A percentile compares a stretch with the other conserved stretches of the same genome.
Evolutionary conservation across 1,139 yeast species (phyloP).

Genomic region (Geotrichum reessii): DNA sequence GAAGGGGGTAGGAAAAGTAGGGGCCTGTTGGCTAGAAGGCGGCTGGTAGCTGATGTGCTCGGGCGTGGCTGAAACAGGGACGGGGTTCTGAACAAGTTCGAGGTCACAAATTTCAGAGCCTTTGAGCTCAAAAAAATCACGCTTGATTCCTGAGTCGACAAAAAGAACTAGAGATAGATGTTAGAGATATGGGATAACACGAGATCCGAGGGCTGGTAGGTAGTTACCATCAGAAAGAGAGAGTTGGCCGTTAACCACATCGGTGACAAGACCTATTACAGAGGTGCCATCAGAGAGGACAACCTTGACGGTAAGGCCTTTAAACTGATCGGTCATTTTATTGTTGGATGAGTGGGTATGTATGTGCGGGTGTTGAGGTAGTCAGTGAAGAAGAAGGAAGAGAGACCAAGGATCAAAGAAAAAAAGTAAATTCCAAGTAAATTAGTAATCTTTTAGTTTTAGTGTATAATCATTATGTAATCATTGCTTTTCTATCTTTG

Average conservation of each 20-base stretch:
- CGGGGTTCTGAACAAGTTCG: conserved; percentile 27
- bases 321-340: conserved; percentile 27
- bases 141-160: conserved; percentile 22
- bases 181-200: background rate
- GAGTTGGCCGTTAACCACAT: conserved; percentile 31
- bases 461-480: background rate
- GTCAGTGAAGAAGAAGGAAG: background rate
- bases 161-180: conserved; percentile 22
- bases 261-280: conserved; percentile 32
- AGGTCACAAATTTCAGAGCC: conserved; percentile 32
- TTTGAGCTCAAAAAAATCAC: conserved; percentile 19
- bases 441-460: background rate
- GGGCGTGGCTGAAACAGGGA: conserved; percentile 8
- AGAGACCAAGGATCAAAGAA: background rate
- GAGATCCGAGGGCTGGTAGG: background rate
- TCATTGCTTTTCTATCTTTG: background rate
- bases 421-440: background rate
- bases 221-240: conserved; percentile 24
- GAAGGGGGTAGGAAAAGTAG: conserved; percentile 6
- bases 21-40: conserved; percentile 5
- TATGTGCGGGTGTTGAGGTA: background rate
- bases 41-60: conserved; percentile 1
- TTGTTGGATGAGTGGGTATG: background rate
- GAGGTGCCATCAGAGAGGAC: conserved; percentile 27
- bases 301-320: conserved; percentile 30